Evolutionary conservation across 2,329 filamentous ascomycete genomes (phyloP), one percentile per base, ranked within the genome.

Genomic region (Colletotrichum theobromicola): DNA sequence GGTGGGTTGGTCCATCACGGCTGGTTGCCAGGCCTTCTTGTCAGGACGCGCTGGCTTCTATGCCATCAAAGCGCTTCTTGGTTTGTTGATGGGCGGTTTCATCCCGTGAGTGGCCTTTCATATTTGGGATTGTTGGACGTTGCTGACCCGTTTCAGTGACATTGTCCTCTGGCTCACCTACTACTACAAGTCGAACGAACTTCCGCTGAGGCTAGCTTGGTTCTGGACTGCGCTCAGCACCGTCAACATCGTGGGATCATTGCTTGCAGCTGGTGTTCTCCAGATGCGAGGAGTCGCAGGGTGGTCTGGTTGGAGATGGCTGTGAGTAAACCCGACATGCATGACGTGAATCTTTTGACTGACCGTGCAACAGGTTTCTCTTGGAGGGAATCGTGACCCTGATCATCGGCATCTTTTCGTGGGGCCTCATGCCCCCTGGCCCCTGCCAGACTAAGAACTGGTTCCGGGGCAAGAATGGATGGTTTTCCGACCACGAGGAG

Each of bases 401-500:
- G 2, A 78, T 85, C 26, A 80, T 88, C 21, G 87, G 86, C 2
- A 72, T 87, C 21, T 81, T 87, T 58, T 86, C 86, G 1, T 87
- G 83, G 81, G 84, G 83, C 9, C 79, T 87, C 24, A 87, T 88
- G 84, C 86, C 86, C 0, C 83, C 87, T 0, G 85, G 85, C 0
- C 87, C 87, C 2, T 85, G 83, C 9, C 86, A 88, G 75, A 92
- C 90, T 0, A 85, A 85, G 55, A 88, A 85, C 60, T 90, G 88
- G 88, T 90, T 90, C 78, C 87, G 90, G 13, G 90, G 89, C 13
- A 88, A 89, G 67, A 83, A 81, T 85, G 91, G 91, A 1, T 93
- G 90, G 89, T 93, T 93, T 80, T 88, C 79, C 4, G 89, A 92
- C 58, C 87, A 86, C 3, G 91, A 93, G 73, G 90, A 93, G 77